These are phyloP conservation scores for Verticillium klebahnii DNA, from an alignment of 2,329 filamentous ascomycete genomes.

Conservation along the genomic window DNA sequence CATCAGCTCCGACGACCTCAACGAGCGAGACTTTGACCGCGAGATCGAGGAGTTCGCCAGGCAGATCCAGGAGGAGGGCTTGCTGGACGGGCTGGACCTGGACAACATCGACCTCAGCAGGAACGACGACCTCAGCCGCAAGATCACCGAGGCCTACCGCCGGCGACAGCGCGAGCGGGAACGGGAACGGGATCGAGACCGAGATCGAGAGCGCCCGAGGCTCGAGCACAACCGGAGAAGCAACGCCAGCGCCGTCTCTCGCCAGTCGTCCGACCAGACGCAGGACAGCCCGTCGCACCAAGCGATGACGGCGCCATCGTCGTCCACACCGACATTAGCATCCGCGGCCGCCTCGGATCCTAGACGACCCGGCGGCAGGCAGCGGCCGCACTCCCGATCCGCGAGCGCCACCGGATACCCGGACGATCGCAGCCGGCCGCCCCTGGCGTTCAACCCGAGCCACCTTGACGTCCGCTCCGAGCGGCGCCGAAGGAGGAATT, in stretches of 20 bases:
- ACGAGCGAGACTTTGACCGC: conserved; percentile 73
- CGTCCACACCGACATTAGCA: background rate
- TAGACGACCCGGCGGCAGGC: conserved; percentile 16
- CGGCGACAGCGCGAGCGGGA: conserved; percentile 63
- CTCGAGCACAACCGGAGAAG: conserved; percentile 41
- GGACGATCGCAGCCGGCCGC: conserved; percentile 49
- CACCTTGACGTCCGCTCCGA: conserved; percentile 48
- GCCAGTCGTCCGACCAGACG: conserved; percentile 19
- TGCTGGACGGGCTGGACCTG: conserved; percentile 83
- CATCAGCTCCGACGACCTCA: conserved; percentile 73
- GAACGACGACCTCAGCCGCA: conserved; percentile 85
- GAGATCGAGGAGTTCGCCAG: conserved; percentile 88
- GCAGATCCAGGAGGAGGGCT: conserved; percentile 82
- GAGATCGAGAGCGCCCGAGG: conserved; percentile 30
- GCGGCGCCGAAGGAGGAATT: conserved; percentile 43
- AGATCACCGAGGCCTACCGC: conserved; percentile 84
- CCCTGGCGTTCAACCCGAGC: conserved; percentile 37
- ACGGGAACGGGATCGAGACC: conserved; percentile 35
- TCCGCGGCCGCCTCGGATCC: conserved; percentile 17
- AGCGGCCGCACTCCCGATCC: conserved; percentile 40
- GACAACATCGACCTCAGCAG: conserved; percentile 79
- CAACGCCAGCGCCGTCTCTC: conserved; percentile 33
- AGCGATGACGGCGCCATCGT: conserved; percentile 10
- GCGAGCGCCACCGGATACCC: conserved; percentile 34
- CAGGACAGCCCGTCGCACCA: conserved; percentile 6